Base-by-base conservation (phyloP, 176 grass and related monocot species). In the Juncus inflexus region DNA sequence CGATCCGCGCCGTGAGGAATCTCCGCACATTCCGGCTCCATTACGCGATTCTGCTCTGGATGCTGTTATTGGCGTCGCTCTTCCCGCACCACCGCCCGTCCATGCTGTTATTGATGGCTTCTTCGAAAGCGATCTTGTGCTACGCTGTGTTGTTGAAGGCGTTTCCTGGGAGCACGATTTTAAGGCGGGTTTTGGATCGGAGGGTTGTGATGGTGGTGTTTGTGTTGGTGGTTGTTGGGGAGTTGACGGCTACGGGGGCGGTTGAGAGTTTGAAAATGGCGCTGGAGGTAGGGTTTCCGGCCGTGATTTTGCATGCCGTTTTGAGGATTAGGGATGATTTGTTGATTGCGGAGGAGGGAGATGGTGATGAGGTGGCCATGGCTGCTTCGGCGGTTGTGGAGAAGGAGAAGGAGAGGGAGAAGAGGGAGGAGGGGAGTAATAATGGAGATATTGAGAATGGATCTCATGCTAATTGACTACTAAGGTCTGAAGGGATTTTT, bases 31-130 rank as follows among this genome's bases (percentile, higher is more conserved):
- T 95, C 76, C 80, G 76, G 4, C 52, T 90, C 75, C 87, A 95
- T 54, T 95, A 95, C 72, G 81, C 79, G 3, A 64, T 51, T 35
- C 54, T 96, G 39, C 64, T 87, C 50, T 96, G 91, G 91, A 70
- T 55, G 54, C 71, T 96, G 55, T 83, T 90, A 50, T 83, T 90
- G 0, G 81, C 72, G 0, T 87, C 84, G 9, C 83, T 96, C 14
- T 77, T 69, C 11, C 78, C 87, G 40, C 78, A 67, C 40, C 91
- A 84, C 61, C 52, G 87, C 6, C 73, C 76, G 1, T 87, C 91
- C 35, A 77, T 90, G 69, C 62, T 96, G 45, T 90, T 96, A 67
- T 86, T 96, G 76, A 90, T 90, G 91, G 87, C 87, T 35, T 76
- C 81, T 2, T 80, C 87, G 15, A 96, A 96, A 81, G 81, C 67